A percentile compares a stretch with the other conserved stretches of the same genome.
Conservation (phyloP, 1,284 basidiomycete genomes). For the Ustilago shanxiensis region DNA sequence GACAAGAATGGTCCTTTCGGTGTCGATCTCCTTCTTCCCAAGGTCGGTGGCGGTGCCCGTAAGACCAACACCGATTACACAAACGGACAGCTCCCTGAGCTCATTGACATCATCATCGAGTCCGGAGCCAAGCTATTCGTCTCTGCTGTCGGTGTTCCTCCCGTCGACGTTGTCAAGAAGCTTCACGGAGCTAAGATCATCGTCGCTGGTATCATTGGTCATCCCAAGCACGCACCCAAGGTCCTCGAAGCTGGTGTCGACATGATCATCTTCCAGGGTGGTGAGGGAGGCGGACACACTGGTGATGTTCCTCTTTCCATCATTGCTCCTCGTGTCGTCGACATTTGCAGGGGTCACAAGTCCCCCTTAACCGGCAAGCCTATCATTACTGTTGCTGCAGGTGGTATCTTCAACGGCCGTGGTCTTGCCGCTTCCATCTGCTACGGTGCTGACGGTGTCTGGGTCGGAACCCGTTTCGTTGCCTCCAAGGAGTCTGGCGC, state of each 20-base stretch:
- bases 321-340: conserved; percentile 61
- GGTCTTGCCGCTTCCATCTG: conserved; percentile 60
- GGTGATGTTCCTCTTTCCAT: conserved; percentile 63
- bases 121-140: conserved; percentile 63
- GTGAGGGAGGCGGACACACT: conserved; percentile 66
- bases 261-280: conserved; percentile 67
- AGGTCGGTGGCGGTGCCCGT: conserved; percentile 63
- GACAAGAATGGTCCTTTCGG: conserved; percentile 66
- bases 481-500: conserved; percentile 72
- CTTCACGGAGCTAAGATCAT: conserved; percentile 58
- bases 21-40: conserved; percentile 64
- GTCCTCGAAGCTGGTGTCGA: conserved; percentile 62
- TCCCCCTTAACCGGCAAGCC: conserved; percentile 62
- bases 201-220: conserved; percentile 78
- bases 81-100: conserved; percentile 54
- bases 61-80: conserved; percentile 68
- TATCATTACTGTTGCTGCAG: conserved; percentile 61
- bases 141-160: conserved; percentile 65
- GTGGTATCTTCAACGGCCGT: conserved; percentile 62
- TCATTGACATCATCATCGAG: conserved; percentile 65
- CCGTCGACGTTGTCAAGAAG: conserved; percentile 59
- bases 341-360: conserved; percentile 60
- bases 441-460: conserved; percentile 62
- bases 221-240: conserved; percentile 66
- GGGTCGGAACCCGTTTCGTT: conserved; percentile 84